Evolutionary conservation across 2,329 filamentous ascomycete genomes (phyloP), one percentile per base, ranked within the genome.

Genomic region (Alternaria atra): DNA sequence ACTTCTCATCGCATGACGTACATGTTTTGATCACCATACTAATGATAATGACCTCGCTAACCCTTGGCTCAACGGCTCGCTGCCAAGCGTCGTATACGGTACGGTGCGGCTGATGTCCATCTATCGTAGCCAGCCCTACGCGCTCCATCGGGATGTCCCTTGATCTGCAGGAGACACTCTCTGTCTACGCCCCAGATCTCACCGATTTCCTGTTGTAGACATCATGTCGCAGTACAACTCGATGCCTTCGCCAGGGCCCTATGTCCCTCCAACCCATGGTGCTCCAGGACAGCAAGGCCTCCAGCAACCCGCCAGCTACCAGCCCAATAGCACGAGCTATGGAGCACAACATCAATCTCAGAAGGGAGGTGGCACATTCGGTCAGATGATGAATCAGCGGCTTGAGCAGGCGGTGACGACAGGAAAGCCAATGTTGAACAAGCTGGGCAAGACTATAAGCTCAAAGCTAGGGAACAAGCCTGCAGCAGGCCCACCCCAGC

Each of bases 371-470:
- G 71, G 68, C 0, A 60, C 62, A 5, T 71, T 77, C 43, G 73
- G 73, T 1, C 66, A 71, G 35, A 76, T 76, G 65, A 65, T 78
- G 63, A 74, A 78, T 32, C 75, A 77, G 42, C 58, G 54, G 9
- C 23, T 57, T 23, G 55, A 57, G 39, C 55, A 57, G 57, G 76
- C 75, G 2, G 73, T 78, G 8, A 75, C 73, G 2, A 76, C 70
- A 0, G 67, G 73, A n/a, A 78, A 77, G 62, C 76, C 76, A 1
- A 74, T 77, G 70, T 32, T 77, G 52, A 72, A 77, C 57, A 78
- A 77, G 60, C 51, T 78, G 39, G 69, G 72, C 44, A 78, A 78
- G 69, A 73, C 72, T 8, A 75, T 78, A 27, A 76, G 72, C 68
- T 76, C 74, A 8, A 75, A 73, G 60, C 55, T 77, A 25, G 68